Conservation (phyloP, 768 basidiomycete genomes). For the Leccinum broughii region DNA sequence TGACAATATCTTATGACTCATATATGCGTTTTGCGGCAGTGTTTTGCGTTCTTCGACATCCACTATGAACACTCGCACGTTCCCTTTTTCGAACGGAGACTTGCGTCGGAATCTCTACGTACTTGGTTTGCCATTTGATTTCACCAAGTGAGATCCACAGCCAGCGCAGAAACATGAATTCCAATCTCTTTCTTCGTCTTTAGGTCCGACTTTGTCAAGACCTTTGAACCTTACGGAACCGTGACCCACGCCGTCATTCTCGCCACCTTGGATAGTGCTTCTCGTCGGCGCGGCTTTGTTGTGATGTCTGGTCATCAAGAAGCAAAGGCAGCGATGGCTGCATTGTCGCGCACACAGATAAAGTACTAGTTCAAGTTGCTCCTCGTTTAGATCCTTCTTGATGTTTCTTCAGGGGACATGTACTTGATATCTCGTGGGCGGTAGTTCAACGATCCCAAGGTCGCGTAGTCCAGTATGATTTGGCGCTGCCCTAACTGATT, state of each 20-base stretch:
- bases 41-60: conserved; percentile 31
- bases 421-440: conserved; percentile 83
- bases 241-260: conserved; percentile 79
- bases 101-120: conserved; percentile 79
- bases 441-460: conserved; percentile 87
- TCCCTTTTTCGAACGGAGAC: conserved; percentile 35
- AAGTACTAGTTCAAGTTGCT: conserved; percentile 47
- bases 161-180: neutral
- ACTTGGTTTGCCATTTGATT: conserved; percentile 78
- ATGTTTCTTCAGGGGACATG: conserved; percentile 54
- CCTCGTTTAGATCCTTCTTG: neutral
- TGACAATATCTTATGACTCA: conserved; percentile 2
- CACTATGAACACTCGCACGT: conserved; percentile 8
- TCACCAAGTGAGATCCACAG: conserved; percentile 59
- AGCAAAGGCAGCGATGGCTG: conserved; percentile 66
- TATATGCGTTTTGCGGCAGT: conserved; percentile 36
- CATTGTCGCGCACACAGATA: conserved; percentile 65
- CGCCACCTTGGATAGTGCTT: conserved; percentile 82
- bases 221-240: conserved; percentile 65
- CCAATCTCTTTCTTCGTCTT: neutral
- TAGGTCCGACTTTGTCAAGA: conserved; percentile 55
- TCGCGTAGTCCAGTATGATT: conserved; percentile 22
- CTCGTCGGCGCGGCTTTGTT: conserved; percentile 79
- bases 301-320: conserved; percentile 78
- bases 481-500: conserved; percentile 7